Base-by-base conservation (phyloP, 148 eudicot genomes). In the Diospyros kaki region DNA sequence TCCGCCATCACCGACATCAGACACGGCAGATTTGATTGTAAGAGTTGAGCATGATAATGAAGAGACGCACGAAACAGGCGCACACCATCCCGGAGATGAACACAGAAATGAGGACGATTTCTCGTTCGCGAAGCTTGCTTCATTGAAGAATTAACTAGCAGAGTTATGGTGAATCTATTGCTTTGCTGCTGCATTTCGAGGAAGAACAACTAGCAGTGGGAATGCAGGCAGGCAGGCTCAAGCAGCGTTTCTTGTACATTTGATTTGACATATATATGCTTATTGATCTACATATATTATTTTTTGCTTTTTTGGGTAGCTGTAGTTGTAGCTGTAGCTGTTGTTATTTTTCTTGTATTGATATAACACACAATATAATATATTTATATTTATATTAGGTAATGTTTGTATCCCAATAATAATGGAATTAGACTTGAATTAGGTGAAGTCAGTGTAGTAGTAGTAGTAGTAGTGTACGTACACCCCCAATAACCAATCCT, bases 11-110 rank as follows among this genome's bases (percentile, higher is more conserved):
- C 70, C 81, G 42, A 7, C 73, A 13, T 72, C 86, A 64, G 44
- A 67, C 6, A 60, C 68, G 2, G 40, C 82, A 41, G 75, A 73
- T 77, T 86, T 86, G 74, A 73, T 83, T n/a, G 75, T 78, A 9
- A 82, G 75, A 40, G 81, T 85, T 50, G 90, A 83, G 63, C 42
- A 76, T 28, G 74, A 69, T 73, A 76, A 43, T 60, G 44, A 40
- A 2, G 88, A 81, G 63, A 28, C 28, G 28, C 75, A 40, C 11
- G 89, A 84, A 75, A 76, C n/a, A 6, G 73, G 10, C 2, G 63
- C 15, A 11, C 44, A 73, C 52, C 71, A 51, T 6, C 43, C 41
- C 4, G 68, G 8, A 54, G 81, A 51, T 51, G 79, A 75, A 48
- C 56, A 43, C 8, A 50, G 67, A 71, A 66, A 66, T 1, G 71